Conservation (phyloP, 306 rosid species). For the Delonix regia region DNA sequence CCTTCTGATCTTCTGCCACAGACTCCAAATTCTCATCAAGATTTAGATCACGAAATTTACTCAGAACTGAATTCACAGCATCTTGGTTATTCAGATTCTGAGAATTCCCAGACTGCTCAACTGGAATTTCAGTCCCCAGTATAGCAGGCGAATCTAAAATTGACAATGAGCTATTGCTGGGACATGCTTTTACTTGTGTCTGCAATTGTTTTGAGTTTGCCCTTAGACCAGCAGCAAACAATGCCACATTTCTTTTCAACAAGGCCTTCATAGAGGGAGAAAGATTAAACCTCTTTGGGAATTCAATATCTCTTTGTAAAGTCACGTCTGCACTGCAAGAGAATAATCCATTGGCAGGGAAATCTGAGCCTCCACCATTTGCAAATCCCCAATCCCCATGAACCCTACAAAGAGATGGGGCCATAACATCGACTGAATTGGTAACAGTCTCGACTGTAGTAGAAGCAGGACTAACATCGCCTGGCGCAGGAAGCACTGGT, state of each 20-base stretch:
- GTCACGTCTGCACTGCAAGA: conserved; percentile 46
- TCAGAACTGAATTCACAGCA: conserved; percentile 60
- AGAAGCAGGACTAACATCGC: conserved; percentile 26
- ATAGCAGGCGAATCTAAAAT: conserved; percentile 42
- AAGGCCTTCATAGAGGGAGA: conserved; percentile 68
- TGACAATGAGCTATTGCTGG: conserved; percentile 16
- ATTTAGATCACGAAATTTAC: conserved; percentile 67
- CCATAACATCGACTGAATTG: conserved; percentile 45
- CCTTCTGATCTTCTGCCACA: conserved; percentile 68
- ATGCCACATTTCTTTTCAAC: conserved; percentile 70
- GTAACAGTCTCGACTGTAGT: conserved; percentile 41
- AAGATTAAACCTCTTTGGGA: conserved; percentile 71
- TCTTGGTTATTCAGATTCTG: conserved; percentile 52
- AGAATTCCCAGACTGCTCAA: conserved; percentile 46
- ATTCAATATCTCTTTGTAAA: conserved; percentile 65
- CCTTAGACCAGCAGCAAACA: conserved; percentile 73
- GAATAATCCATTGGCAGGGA: conserved; percentile 46
- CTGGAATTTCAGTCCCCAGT: conserved; percentile 38
- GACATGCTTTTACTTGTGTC: conserved; percentile 30
- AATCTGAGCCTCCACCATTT: conserved; percentile 53
- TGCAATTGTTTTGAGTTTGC: conserved; percentile 59
- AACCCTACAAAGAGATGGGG: conserved; percentile 62
- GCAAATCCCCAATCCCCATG: conserved; percentile 76
- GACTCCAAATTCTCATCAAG: conserved; percentile 62
- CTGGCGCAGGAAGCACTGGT: conserved; percentile 50